Evolutionary conservation across 768 basidiomycete genomes (phyloP).

Genomic region (Collybia sp.): DNA sequence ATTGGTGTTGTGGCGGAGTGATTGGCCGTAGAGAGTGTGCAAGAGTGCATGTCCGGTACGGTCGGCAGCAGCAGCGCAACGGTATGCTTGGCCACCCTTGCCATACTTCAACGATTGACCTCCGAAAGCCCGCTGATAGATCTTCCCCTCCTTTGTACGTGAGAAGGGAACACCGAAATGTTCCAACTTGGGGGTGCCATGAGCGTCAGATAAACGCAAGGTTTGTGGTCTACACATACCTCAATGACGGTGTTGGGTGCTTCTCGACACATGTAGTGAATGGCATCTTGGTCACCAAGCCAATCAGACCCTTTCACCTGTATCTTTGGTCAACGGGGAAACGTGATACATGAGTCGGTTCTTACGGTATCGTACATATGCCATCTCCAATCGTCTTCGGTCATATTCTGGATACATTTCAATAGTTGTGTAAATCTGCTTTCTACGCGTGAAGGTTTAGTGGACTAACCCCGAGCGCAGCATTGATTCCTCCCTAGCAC

Average conservation of each 20-base stretch:
- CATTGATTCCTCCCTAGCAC: slow-evolving; percentile 92
- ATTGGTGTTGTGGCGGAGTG: slow-evolving; percentile 97
- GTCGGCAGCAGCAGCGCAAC: slow-evolving; percentile 97
- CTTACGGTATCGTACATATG: slow-evolving; percentile 95
- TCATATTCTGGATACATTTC: slow-evolving; percentile 73
- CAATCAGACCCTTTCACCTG: slow-evolving; percentile 99
- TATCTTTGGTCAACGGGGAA: slow-evolving; percentile 8
- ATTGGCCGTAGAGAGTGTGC: slow-evolving; percentile 99
- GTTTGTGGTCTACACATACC: slow-evolving; percentile 34
- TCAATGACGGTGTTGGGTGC: slow-evolving; percentile 93
- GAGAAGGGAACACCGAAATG: slow-evolving; percentile 99
- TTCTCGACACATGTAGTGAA: slow-evolving; percentile 99
- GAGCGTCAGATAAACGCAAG: neutral
- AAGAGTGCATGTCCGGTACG: slow-evolving; percentile 98
- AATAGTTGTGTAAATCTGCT: slow-evolving; percentile 5
- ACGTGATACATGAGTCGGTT: neutral
- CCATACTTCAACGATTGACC: slow-evolving; percentile 96
- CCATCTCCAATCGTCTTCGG: slow-evolving; percentile 99
- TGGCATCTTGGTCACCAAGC: slow-evolving; percentile 99
- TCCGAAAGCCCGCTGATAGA: slow-evolving; percentile 99
- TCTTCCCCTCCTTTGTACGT: slow-evolving; percentile 96
- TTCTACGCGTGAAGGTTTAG: neutral
- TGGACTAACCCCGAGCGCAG: slow-evolving; percentile 81
- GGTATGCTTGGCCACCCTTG: slow-evolving; percentile 98
- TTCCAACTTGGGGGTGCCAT: slow-evolving; percentile 63